Percentiles rank a stretch among this genome's conserved stretches.
These are phyloP conservation scores for Breynia disticha DNA, from an alignment of 441 rosid species.

Conservation along the genomic window DNA sequence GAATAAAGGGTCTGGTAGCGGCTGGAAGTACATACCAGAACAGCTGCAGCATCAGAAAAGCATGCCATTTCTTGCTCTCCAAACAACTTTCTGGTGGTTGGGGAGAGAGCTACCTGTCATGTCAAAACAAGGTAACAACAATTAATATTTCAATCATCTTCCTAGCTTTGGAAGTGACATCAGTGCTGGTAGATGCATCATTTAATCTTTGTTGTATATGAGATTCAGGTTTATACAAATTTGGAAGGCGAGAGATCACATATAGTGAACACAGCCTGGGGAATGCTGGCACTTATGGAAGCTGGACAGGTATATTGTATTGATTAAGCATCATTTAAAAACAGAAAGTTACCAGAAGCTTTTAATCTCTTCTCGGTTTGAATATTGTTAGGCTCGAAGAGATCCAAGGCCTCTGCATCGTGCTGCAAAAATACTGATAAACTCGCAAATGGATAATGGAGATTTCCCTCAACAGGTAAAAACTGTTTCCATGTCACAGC, in stretches of 20 bases:
- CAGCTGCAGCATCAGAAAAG: constrained; percentile 30
- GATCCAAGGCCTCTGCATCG: constrained; percentile 44
- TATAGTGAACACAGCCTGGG: constrained; percentile 27
- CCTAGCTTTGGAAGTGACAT: no score
- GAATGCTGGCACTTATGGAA: constrained; percentile 28
- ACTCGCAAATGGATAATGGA: constrained; percentile 46
- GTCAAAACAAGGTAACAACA: constrained; percentile 32
- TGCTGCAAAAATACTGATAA: constrained; percentile 38
- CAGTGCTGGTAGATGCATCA: no score
- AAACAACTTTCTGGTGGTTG: constrained; percentile 63
- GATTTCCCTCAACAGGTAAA: constrained; percentile 72
- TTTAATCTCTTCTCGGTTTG: background rate
- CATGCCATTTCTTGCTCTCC: constrained; percentile 49
- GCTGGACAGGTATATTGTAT: constrained; percentile 35
- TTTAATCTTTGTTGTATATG: background rate
- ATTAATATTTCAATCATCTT: no score
- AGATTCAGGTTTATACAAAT: constrained; percentile 34
- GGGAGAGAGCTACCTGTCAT: constrained; percentile 66
- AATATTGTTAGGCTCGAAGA: constrained; percentile 25
- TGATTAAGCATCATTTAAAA: background rate
- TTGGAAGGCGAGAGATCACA: constrained; percentile 15
- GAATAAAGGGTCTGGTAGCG: constrained; percentile 38
- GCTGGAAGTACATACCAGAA: constrained; percentile 31
- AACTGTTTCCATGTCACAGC: background rate
- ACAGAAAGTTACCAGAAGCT: background rate